phyloP scores from a whole-genome alignment of 108 stramenopile genomes.

The Mayamaea pseudoterrestris region DNA sequence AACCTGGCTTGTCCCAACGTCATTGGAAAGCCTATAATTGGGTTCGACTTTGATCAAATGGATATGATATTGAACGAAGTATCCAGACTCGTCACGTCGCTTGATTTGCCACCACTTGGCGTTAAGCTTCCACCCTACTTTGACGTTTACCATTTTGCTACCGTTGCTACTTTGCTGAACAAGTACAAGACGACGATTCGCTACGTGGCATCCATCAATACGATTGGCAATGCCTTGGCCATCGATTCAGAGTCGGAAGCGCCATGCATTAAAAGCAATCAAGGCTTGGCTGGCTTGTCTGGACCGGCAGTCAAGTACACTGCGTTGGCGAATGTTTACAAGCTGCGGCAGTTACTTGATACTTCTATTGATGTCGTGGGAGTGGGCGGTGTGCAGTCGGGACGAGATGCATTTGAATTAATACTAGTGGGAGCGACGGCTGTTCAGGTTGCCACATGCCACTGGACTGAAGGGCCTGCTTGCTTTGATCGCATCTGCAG shows the following conservation, averaged over 20 bases:
- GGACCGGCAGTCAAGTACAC: constrained; percentile 81
- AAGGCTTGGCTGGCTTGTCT: constrained; percentile 77
- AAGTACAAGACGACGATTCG: constrained; percentile 41
- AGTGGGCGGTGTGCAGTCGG: constrained; percentile 69
- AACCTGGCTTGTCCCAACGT: constrained; percentile 91
- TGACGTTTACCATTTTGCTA: constrained; percentile 69
- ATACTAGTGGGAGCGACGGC: constrained; percentile 79
- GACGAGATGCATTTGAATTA: constrained; percentile 73
- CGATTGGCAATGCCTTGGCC: constrained; percentile 78
- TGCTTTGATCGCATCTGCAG: constrained; percentile 85
- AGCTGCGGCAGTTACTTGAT: constrained; percentile 63
- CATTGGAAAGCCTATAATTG: constrained; percentile 89
- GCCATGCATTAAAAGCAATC: constrained; percentile 62
- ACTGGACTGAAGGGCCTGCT: constrained; percentile 82
- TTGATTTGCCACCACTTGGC: constrained; percentile 30
- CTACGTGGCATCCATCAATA: constrained; percentile 79
- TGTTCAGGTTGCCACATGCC: constrained; percentile 87
- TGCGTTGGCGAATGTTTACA: constrained; percentile 75
- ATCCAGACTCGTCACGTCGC: constrained; percentile 18
- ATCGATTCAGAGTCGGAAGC: constrained; percentile 53
- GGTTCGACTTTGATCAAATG: constrained; percentile 88
- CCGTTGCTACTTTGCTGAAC: constrained; percentile 70
- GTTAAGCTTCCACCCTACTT: constrained; percentile 90
- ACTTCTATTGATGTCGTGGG: constrained; percentile 79
- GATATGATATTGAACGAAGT: constrained; percentile 53